These are phyloP conservation scores for Logfia minima DNA, from an alignment of 129 eudicot species.

Conservation along the genomic window DNA sequence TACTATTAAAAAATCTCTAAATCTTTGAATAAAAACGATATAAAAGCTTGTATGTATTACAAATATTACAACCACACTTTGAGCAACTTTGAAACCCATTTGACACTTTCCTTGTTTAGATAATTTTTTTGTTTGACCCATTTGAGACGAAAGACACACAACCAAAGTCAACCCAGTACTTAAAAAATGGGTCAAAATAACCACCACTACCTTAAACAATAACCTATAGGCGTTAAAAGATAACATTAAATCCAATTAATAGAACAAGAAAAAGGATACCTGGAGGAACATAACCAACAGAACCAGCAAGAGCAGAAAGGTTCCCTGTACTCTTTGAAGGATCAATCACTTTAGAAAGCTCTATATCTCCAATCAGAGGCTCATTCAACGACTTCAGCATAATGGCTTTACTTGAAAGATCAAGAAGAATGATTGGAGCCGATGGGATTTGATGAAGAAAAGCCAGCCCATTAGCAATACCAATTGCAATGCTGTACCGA, in stretches of 20 bases:
- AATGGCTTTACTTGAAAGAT: conserved; percentile 61
- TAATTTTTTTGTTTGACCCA: not conserved
- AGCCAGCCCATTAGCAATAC: conserved; percentile 79
- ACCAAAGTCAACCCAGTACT: not conserved
- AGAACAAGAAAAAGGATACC: conserved; percentile 38
- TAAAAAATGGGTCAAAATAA: not conserved
- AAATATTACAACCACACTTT: not conserved
- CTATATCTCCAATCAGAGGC: conserved; percentile 82
- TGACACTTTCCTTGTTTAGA: not conserved
- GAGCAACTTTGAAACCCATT: not conserved
- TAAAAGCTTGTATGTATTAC: not conserved
- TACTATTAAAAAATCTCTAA: not conserved
- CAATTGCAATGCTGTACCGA: conserved; percentile 77
- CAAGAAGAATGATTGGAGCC: conserved; percentile 64
- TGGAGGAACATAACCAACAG: conserved; percentile 86
- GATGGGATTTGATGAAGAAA: conserved; percentile 72
- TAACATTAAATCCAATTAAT: not conserved
- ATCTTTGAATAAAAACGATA: not conserved
- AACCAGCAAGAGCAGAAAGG: conserved; percentile 71
- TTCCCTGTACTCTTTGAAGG: conserved; percentile 76
- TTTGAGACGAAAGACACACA: not conserved
- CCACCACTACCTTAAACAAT: not conserved
- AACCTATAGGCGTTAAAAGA: not conserved
- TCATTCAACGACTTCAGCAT: conserved; percentile 70
- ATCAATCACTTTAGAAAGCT: conserved; percentile 84